Evolutionary conservation across 192 early-diverging fungal species (phyloP).

Genomic region (Coemansia aciculifera): DNA sequence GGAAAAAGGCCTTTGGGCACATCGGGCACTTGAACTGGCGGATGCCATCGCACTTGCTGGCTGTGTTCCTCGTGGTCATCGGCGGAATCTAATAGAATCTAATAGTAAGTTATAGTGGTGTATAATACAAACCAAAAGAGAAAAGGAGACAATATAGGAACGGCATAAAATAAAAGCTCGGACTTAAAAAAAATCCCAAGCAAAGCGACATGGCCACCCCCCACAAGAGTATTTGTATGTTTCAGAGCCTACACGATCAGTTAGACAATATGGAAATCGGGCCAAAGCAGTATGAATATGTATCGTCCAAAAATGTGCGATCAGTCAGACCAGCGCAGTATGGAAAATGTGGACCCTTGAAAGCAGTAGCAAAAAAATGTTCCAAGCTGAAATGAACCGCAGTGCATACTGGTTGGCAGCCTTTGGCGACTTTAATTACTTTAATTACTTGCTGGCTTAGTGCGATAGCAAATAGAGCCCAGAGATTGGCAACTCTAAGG

Average conservation of each 20-base stretch:
- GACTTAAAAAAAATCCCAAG: neutral
- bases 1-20: constrained; percentile 73
- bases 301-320: constrained; percentile 6
- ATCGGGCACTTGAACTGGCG: constrained; percentile 75
- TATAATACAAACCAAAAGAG: neutral
- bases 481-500: neutral
- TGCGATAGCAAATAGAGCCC: constrained; percentile 2
- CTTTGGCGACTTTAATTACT: neutral
- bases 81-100: neutral
- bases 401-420: neutral
- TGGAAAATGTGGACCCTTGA: constrained; percentile 8
- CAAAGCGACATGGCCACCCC: neutral
- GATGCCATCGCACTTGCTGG: constrained; percentile 40
- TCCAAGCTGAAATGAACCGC: neutral
- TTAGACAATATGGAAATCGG: constrained; percentile 21
- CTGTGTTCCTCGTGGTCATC: constrained; percentile 44
- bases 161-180: neutral
- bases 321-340: constrained; percentile 6
- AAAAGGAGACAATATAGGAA: neutral
- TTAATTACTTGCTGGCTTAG: neutral
- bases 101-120: neutral
- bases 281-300: constrained; percentile 25
- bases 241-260: constrained; percentile 15
- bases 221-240: constrained; percentile 8
- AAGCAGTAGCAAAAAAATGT: constrained; percentile 25